A percentile compares a stretch with the other conserved stretches of the same genome.
These are phyloP conservation scores for Dimocarpus longan DNA, from an alignment of 345 rosid species.

Conservation along the genomic window DNA sequence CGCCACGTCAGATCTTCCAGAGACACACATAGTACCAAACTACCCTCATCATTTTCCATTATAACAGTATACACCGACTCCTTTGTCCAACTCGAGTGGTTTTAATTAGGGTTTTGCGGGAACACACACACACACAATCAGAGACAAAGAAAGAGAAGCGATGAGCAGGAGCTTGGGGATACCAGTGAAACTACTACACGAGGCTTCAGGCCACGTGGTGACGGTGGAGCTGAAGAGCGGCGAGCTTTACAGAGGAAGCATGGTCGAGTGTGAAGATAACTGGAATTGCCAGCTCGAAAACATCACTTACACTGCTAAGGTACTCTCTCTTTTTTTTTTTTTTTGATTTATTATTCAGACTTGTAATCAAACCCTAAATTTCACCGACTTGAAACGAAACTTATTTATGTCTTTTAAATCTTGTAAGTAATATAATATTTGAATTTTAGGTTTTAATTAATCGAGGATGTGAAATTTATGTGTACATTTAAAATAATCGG, in stretches of 20 bases:
- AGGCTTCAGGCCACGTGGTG: conserved; percentile 79
- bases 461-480: background rate
- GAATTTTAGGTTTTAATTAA: background rate
- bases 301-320: conserved; percentile 82
- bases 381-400: background rate
- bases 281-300: conserved; percentile 93
- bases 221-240: conserved; percentile 91
- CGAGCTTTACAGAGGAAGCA: conserved; percentile 86
- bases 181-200: conserved; percentile 89
- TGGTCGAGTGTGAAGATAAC: conserved; percentile 92
- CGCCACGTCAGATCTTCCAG: conserved; percentile 4
- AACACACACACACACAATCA: background rate
- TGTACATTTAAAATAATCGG: no score
- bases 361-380: no score
- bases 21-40: background rate
- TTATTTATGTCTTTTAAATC: background rate
- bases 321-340: conserved; percentile 10
- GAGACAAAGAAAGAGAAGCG: conserved; percentile 18
- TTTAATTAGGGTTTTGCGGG: conserved; percentile 50
- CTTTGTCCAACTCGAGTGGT: background rate
- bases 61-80: no score
- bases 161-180: conserved; percentile 91
- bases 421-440: background rate
- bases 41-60: background rate
- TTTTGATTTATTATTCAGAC: background rate